phyloP scores from a whole-genome alignment of 192 early-diverging fungal species.

The Kickxella alabastrina region DNA sequence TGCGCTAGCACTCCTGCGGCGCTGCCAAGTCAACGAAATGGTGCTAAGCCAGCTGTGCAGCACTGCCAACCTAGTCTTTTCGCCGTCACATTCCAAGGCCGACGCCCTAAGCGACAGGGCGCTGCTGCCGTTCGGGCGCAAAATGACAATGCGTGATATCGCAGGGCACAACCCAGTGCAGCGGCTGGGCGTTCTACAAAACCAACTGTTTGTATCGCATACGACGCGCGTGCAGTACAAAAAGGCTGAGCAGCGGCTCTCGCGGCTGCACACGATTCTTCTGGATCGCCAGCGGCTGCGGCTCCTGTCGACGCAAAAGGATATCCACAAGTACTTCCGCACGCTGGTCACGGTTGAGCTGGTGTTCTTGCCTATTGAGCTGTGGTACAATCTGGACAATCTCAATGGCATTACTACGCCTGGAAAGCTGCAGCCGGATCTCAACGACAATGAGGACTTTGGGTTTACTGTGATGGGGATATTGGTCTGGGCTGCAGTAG shows the following conservation, averaged over 20 bases:
- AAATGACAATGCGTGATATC: slow-evolving; percentile 9
- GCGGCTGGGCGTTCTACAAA: slow-evolving; percentile 6
- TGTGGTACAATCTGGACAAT: slow-evolving; percentile 46
- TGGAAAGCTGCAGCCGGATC: slow-evolving; percentile 23
- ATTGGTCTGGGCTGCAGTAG: slow-evolving; percentile 32
- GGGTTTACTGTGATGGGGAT: slow-evolving; percentile 36
- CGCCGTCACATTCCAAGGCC: too few relatives aligned
- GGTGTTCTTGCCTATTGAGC: slow-evolving; percentile 46
- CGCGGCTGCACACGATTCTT: slow-evolving; percentile 41
- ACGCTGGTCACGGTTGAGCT: slow-evolving; percentile 35
- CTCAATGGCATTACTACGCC: slow-evolving; percentile 39
- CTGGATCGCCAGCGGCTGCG: slow-evolving; percentile 42
- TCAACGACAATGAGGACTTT: slow-evolving; percentile 29
- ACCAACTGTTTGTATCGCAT: slow-evolving; percentile 7
- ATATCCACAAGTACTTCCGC: slow-evolving; percentile 44
- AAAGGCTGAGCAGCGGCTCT: slow-evolving; percentile 35
- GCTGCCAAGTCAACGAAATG: slow-evolving; percentile 34
- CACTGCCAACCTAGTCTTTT: slow-evolving; percentile 3
- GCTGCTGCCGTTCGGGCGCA: slow-evolving; percentile 9
- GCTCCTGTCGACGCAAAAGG: slow-evolving; percentile 25
- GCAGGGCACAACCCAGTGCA: not conserved
- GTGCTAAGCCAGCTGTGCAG: slow-evolving; percentile 30
- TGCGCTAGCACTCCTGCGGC: slow-evolving; percentile 39
- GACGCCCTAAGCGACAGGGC: too few relatives aligned
- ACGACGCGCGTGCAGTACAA: slow-evolving; percentile 22